These are phyloP conservation scores for Calendula officinalis DNA, from an alignment of 129 eudicot species.

Conservation along the genomic window DNA sequence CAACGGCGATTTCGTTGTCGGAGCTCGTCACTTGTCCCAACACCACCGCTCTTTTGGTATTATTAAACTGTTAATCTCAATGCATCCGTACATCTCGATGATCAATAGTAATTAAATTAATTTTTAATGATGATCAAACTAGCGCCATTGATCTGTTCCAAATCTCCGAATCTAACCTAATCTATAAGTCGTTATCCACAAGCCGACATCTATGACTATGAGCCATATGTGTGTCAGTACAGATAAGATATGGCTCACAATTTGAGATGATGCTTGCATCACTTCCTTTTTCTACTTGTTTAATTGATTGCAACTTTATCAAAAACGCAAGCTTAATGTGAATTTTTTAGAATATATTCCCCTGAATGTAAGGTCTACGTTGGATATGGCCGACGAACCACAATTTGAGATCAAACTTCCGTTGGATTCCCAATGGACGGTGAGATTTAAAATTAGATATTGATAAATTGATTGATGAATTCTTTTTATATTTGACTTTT, in stretches of 20 bases:
- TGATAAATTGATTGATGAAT: neutral
- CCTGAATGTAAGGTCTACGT: slow-evolving; percentile 30
- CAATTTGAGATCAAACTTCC: neutral
- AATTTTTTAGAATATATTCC: slow-evolving; percentile 15
- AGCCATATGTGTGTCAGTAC: slow-evolving; percentile 19
- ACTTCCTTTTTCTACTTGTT: slow-evolving; percentile 11
- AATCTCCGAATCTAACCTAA: slow-evolving; percentile 6
- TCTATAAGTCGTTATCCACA: neutral
- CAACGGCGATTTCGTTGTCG: neutral
- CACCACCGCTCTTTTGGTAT: slow-evolving; percentile 10
- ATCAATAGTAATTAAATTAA: slow-evolving; percentile 11
- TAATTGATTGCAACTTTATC: slow-evolving; percentile 18
- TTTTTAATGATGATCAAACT: neutral
- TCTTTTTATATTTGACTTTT: slow-evolving; percentile 24
- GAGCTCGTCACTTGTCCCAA: slow-evolving; percentile 15
- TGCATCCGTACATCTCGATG: slow-evolving; percentile 18
- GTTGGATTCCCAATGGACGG: slow-evolving; percentile 28
- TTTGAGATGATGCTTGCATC: slow-evolving; percentile 25
- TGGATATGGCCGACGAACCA: slow-evolving; percentile 15
- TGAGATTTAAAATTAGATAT: slow-evolving; percentile 10
- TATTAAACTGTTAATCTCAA: slow-evolving; percentile 16
- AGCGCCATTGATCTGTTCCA: slow-evolving; percentile 1
- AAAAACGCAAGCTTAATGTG: slow-evolving; percentile 17
- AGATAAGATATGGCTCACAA: slow-evolving; percentile 43
- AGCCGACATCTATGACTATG: neutral